Evolutionary conservation across 2,329 filamentous ascomycete species (phyloP), one percentile per base, ranked within the genome.

Genomic region (Paraphoma sp.): DNA sequence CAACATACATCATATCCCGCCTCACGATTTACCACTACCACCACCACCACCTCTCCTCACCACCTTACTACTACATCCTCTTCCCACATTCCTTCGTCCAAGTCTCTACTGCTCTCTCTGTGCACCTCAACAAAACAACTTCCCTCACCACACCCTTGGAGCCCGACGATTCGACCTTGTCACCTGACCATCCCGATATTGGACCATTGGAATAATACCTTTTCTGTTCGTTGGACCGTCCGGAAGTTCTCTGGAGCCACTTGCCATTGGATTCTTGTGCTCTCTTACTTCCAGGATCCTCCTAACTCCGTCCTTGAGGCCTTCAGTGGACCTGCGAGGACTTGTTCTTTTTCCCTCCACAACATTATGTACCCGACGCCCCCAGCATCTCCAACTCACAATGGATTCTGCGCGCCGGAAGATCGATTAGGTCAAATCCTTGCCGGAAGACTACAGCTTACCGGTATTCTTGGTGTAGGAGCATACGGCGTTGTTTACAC

Each of bases 401-500:
- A 75, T 78, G 76, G 73, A 69, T 73, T 76, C 55, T 78, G 75
- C 66, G 69, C 75, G 46, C 92, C 93, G 42, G 91, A 97, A 84
- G 91, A 93, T 74, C 88, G 93, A 73, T 80, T 98, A 83, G 93
- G 94, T 77, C 87, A 89, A 67, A 84, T 94, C 67, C 85, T 98
- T 64, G 91, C 91, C 68, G 89, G 90, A 74, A 88, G 91, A 75
- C 85, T 97, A 67, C 89, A 94, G 80, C 83, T 98, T 71, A 92
- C 88, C 62, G 86, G 88, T 60, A 91, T 98, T 68, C 85, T 98
- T 60, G 95, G 95, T 64, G 91, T 94, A 48, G 95, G 95, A 68
- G 95, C 95, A 55, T 99, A 99, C 79, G 95, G 95, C 63, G 93
- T 97, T 42, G 95, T 99, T 28, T 98, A 98, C 81, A 87, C 89